Evolutionary conservation across 139 green algal genomes (phyloP), one percentile per base, ranked within the genome.

Genomic region (Coelastrella sp.): DNA sequence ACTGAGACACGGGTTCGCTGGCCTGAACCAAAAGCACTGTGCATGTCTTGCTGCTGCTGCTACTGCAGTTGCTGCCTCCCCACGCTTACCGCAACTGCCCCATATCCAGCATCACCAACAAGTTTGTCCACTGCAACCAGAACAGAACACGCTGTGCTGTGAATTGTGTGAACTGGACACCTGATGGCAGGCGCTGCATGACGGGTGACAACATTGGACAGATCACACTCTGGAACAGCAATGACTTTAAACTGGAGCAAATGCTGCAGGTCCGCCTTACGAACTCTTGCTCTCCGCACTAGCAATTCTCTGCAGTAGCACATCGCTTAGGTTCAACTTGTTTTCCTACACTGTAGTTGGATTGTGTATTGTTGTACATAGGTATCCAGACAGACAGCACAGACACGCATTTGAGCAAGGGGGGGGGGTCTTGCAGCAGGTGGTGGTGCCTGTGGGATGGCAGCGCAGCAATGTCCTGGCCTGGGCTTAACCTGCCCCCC

Each of bases 201-300:
- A 98, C 96, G 2, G 98, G 95, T 7, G 97, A 95, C 0, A 94
- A 97, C 76, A 96, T 87, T 20, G 98, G 98, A 7, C 97, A 99
- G 92, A 97, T 99, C 54, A 98, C 96, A 19, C 92, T 99, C 22
- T 99, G 97, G 97, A 95, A 96, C 77, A 97, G 94, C 13, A 83
- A 77, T 19, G 95, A 92, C 47, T 99, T 99, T 90, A 95, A 94
- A 73, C 98, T 97, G 87, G 97, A 99, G 90, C 97, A 94, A 56
- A 96, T 98, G 85, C 92, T 99, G 79, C 97, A 98, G 93, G 93
- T 94, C 11, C 71, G 17, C 22, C 13, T 22, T 22, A 1, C 7
- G 17, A 7, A 32, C 7, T 22, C 73, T 71, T 71, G 61, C 32
- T 47, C 32, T 47, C 32, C 32, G 32, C 32, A 47, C 32, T 47